Evolutionary conservation across 73 alveolate genomes (phyloP).

Genomic region (Symbiodinium natans): DNA sequence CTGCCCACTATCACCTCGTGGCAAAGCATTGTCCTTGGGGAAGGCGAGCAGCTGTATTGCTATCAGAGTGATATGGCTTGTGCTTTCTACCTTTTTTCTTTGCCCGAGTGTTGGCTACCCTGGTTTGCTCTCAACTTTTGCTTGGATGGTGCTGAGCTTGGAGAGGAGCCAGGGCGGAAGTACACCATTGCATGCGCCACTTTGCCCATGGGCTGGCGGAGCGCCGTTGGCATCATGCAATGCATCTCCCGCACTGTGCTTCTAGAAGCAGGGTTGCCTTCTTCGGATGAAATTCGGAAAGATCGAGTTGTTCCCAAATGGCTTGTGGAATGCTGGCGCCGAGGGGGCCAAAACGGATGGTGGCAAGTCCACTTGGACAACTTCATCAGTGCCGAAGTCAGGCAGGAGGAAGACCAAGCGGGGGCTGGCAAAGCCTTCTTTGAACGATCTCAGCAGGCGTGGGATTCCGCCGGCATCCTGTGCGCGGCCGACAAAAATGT

Average conservation of each 20-base stretch:
- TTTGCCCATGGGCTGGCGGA: constrained; percentile 14
- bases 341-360: background rate
- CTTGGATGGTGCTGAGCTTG: background rate
- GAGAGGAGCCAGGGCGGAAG: background rate
- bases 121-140: background rate
- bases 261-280: background rate
- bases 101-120: background rate
- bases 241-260: background rate
- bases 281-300: background rate
- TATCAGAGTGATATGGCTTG: constrained; percentile 8
- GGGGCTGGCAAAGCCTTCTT: background rate
- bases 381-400: background rate
- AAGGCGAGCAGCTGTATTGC: background rate
- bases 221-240: constrained; percentile 20
- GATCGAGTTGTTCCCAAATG: background rate
- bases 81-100: background rate
- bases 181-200: background rate
- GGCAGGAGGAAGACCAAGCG: background rate
- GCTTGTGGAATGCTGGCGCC: background rate
- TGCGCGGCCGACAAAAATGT: background rate
- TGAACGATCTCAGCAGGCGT: background rate
- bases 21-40: background rate
- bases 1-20: background rate
- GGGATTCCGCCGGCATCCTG: background rate
- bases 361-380: constrained; percentile 59